Evolutionary conservation across 2,329 filamentous ascomycete species (phyloP).

Genomic region (Camillea tinctor): DNA sequence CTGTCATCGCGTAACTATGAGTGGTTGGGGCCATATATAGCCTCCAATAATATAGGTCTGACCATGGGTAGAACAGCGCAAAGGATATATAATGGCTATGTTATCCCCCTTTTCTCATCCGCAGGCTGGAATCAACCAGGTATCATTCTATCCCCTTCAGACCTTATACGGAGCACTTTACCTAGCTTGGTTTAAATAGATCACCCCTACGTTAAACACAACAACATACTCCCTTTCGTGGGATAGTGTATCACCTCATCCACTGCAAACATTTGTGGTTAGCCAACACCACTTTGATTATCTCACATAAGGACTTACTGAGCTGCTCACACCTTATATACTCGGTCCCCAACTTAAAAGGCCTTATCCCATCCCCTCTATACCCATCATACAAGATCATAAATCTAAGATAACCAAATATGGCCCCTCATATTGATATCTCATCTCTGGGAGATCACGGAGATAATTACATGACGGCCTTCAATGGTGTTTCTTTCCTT

Average conservation of each 20-base stretch:
- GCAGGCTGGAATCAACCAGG: not conserved
- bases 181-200: not conserved
- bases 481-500: not conserved
- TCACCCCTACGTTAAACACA: not conserved
- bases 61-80: not conserved
- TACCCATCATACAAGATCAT: not conserved
- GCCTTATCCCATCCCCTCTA: not conserved
- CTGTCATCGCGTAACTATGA: not conserved
- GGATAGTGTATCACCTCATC: not conserved
- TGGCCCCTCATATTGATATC: slow-evolving; percentile 13
- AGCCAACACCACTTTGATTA: not conserved
- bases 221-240: not conserved
- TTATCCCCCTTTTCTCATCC: not conserved
- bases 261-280: not conserved
- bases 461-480: not conserved
- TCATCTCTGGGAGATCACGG: not conserved
- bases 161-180: not conserved
- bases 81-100: not conserved
- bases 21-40: not conserved
- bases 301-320: not conserved
- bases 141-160: not conserved
- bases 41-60: not conserved
- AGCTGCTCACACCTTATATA: not conserved
- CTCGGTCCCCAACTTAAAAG: not conserved
- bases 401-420: not conserved